Evolutionary conservation across 2,329 filamentous ascomycete genomes (phyloP).

Genomic region (Fonsecaea multimorphosa): DNA sequence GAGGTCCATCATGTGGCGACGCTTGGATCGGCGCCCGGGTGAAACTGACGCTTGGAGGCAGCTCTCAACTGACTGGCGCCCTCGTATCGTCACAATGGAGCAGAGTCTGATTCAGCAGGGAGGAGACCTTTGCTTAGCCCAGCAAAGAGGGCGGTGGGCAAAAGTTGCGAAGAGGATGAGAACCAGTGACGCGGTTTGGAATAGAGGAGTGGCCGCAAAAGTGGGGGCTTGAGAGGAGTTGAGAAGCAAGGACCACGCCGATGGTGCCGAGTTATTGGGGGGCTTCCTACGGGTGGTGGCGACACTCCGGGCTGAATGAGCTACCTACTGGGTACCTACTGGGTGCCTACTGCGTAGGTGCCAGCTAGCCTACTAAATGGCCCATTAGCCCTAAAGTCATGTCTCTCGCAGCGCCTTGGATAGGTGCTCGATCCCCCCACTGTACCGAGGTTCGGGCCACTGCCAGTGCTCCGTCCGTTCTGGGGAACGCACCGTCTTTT

Average conservation of each 20-base stretch:
- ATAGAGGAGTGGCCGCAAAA: constrained; percentile 6
- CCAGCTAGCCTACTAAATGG: not conserved
- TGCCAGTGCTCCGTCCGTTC: constrained; percentile 7
- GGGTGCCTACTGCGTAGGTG: too few relatives aligned
- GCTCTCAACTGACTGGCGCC: constrained; percentile 21
- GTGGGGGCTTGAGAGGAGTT: constrained; percentile 6
- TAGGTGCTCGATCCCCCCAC: not conserved
- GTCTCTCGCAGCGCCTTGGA: not conserved
- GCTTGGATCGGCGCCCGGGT: constrained; percentile 18
- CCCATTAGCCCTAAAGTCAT: constrained; percentile 5
- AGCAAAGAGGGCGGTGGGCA: constrained; percentile 4
- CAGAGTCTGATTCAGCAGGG: constrained; percentile 1
- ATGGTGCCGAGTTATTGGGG: constrained; percentile 7
- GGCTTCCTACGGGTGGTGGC: not conserved
- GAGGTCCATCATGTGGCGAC: constrained; percentile 18
- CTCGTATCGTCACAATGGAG: constrained; percentile 24
- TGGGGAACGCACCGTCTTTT: constrained; percentile 4
- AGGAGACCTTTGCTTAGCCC: not conserved
- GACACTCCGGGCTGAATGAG: constrained; percentile 2
- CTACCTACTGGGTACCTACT: too few relatives aligned
- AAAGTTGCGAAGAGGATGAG: constrained; percentile 10
- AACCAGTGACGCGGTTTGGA: constrained; percentile 15
- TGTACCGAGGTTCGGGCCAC: constrained; percentile 6
- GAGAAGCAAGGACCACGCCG: not conserved
- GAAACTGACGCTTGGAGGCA: constrained; percentile 4